These are phyloP conservation scores for Dipteronia sinensis DNA, from an alignment of 345 rosid species.

Conservation along the genomic window DNA sequence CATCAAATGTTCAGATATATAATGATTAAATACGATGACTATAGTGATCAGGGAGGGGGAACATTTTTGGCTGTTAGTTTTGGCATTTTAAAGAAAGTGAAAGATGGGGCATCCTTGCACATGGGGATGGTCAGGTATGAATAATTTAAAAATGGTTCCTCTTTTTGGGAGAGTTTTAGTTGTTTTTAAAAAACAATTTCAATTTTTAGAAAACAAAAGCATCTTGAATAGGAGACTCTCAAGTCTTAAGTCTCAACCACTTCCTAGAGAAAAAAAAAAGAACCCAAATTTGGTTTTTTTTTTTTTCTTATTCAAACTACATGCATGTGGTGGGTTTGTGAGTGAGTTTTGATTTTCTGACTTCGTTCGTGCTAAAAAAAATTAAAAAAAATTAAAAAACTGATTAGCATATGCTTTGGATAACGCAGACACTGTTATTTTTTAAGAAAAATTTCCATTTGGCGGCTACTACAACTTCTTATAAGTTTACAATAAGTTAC, in stretches of 20 bases:
- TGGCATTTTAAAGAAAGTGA: constrained; percentile 8
- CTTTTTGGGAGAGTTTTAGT: neutral
- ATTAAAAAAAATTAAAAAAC: too few relatives aligned
- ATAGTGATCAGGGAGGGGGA: constrained; percentile 23
- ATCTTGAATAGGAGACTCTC: constrained; percentile 26
- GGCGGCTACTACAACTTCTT: too few relatives aligned
- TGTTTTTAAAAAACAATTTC: neutral
- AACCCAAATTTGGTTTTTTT: neutral
- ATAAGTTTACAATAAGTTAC: too few relatives aligned
- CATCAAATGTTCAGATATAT: too few relatives aligned
- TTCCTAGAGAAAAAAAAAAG: constrained; percentile 1
- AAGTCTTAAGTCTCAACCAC: constrained; percentile 19
- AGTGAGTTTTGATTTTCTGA: neutral
- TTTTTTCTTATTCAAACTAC: constrained; percentile 4
- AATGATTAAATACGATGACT: constrained; percentile 5
- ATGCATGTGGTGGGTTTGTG: constrained; percentile 36
- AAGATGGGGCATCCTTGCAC: constrained; percentile 52
- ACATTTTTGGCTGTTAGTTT: constrained; percentile 36
- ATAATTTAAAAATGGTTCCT: constrained; percentile 33
- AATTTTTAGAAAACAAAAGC: constrained; percentile 26
- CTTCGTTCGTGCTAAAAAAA: too few relatives aligned
- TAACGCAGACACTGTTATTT: too few relatives aligned
- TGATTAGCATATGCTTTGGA: too few relatives aligned
- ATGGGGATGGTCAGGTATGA: constrained; percentile 40
- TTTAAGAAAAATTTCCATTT: too few relatives aligned